Conservation (phyloP, 1,139 yeast species). For the Blastobotrys capitulatus region DNA sequence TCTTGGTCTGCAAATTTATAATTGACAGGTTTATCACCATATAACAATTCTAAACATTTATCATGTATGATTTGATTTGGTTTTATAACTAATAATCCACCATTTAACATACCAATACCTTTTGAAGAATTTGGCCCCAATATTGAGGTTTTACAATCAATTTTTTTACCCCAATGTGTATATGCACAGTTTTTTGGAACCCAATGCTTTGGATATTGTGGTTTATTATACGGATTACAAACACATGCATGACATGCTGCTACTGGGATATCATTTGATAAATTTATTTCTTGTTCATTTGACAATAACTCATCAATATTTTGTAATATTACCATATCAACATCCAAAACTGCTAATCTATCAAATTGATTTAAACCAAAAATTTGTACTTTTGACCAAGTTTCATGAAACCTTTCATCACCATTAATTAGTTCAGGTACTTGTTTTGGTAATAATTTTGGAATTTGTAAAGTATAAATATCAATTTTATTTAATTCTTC, state of each 20-base stretch:
- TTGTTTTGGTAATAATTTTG: conserved; percentile 38
- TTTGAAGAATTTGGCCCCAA: conserved; percentile 39
- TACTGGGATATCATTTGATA: conserved; percentile 17
- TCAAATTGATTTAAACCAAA: conserved; percentile 45
- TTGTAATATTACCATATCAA: conserved; percentile 49
- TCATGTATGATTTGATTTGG: conserved; percentile 38
- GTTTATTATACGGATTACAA: conserved; percentile 47
- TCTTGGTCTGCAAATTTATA: conserved; percentile 56
- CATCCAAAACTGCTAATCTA: conserved; percentile 48
- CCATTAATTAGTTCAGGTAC: conserved; percentile 32
- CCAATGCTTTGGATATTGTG: conserved; percentile 53
- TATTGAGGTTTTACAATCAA: no score
- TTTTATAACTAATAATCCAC: conserved; percentile 47
- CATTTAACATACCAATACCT: conserved; percentile 47
- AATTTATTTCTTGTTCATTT: conserved; percentile 18
- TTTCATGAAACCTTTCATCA: conserved; percentile 49
- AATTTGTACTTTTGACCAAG: conserved; percentile 54
- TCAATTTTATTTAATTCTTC: conserved; percentile 30
- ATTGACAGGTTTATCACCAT: conserved; percentile 33
- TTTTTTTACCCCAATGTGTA: conserved; percentile 32
- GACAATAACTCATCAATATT: conserved; percentile 56
- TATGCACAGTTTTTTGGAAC: conserved; percentile 44
- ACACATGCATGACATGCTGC: conserved; percentile 59
- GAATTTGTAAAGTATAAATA: conserved; percentile 40
- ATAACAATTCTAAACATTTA: conserved; percentile 37